phyloP scores from a whole-genome alignment of 257 asterid genomes.

The Plectranthus barbatus region DNA sequence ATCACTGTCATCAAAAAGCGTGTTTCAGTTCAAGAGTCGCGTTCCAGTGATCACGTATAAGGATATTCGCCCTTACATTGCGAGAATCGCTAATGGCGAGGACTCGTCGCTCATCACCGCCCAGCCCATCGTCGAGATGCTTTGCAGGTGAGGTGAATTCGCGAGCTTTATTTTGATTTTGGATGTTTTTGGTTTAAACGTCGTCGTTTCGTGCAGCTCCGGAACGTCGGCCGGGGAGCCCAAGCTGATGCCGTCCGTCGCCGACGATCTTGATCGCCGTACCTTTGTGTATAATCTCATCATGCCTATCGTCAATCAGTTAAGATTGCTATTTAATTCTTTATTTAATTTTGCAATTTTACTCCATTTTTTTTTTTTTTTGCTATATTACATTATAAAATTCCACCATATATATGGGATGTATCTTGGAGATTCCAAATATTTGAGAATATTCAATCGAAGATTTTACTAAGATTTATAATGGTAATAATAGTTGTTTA shows the following conservation, averaged over 20 bases:
- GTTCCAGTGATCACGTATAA: conserved; percentile 51
- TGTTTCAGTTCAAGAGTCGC: conserved; percentile 32
- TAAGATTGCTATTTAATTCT: conserved; percentile 6
- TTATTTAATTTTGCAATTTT: no score
- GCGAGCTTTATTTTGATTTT: not conserved
- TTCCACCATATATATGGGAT: no score
- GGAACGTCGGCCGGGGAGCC: conserved; percentile 85
- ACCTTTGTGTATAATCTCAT: conserved; percentile 65
- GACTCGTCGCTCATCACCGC: conserved; percentile 41
- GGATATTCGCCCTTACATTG: conserved; percentile 57
- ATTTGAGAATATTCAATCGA: not conserved
- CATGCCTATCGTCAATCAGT: conserved; percentile 75
- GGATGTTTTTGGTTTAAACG: not conserved
- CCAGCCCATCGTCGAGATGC: conserved; percentile 61
- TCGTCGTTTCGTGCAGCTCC: conserved; percentile 34
- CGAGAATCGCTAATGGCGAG: conserved; percentile 60
- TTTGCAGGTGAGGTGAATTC: conserved; percentile 48
- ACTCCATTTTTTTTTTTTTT: no score
- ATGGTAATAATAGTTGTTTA: no score
- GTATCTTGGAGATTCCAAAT: not conserved
- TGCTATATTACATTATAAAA: no score
- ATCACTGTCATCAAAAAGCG: conserved; percentile 10
- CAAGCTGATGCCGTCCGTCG: conserved; percentile 71
- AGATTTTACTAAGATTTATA: no score
- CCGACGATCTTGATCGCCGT: conserved; percentile 70